phyloP scores from a whole-genome alignment of 371 early-diverging fungal genomes.

The Agmasoma carcini region DNA sequence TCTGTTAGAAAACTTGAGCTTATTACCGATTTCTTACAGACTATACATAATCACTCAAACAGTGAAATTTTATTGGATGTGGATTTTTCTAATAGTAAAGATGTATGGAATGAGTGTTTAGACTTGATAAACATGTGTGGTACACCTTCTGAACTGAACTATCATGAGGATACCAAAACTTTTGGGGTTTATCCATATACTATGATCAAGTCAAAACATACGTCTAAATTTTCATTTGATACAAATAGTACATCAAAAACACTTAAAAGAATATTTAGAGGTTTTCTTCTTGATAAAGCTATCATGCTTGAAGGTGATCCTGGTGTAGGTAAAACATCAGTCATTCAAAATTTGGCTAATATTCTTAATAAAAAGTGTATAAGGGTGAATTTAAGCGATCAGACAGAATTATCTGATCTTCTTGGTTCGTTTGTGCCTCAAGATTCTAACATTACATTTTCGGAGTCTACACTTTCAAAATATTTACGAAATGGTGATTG shows the following conservation, averaged over 20 bases:
- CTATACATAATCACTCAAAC: neutral
- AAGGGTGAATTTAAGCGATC: slow-evolving; percentile 91
- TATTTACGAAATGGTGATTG: slow-evolving; percentile 85
- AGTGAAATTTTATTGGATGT: neutral
- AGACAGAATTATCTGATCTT: slow-evolving; percentile 94
- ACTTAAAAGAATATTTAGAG: slow-evolving; percentile 74
- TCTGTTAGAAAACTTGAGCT: slow-evolving; percentile 3
- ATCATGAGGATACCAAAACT: neutral
- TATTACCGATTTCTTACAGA: slow-evolving; percentile 9
- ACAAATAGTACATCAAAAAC: too few species aligned
- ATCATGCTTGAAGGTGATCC: slow-evolving; percentile 86
- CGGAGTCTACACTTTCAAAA: slow-evolving; percentile 73
- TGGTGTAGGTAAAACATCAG: slow-evolving; percentile 89
- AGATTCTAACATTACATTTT: slow-evolving; percentile 34
- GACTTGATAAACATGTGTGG: neutral
- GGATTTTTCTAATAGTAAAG: neutral
- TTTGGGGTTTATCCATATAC: slow-evolving; percentile 11
- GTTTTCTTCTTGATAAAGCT: slow-evolving; percentile 63
- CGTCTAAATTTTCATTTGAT: too few species aligned
- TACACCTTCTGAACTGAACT: neutral
- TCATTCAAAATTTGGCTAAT: slow-evolving; percentile 69
- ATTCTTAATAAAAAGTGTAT: slow-evolving; percentile 66
- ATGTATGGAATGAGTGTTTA: slow-evolving; percentile 1
- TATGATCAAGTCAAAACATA: neutral
- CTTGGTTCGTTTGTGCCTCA: slow-evolving; percentile 60